Evolutionary conservation across 345 rosid genomes (phyloP), one percentile per base, ranked within the genome.

Genomic region (Aegle marmelos): DNA sequence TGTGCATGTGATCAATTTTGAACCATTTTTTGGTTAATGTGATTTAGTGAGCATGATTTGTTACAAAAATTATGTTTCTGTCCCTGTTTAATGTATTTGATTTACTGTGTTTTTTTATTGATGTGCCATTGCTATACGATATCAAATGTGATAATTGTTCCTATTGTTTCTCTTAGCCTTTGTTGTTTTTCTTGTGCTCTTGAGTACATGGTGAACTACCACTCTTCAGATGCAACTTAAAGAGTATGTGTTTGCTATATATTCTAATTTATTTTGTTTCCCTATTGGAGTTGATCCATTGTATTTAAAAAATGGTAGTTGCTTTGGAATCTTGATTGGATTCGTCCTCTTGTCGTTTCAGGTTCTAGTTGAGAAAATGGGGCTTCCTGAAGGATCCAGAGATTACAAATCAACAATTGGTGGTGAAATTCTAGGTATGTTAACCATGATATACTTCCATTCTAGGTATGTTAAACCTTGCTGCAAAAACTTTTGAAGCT

Each of bases 311-410:
- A 41, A 5, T 65, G 62, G 60, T 31, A 41, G 36, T n/a, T 61
- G 54, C 25, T 53, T 22, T 36, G 9, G 31, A 28, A 41, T 39
- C 48, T 45, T 57, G 9, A 21, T 53, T 77, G 37, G 17, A 41
- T 45, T 27, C 21, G 36, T 9, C 62, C 39, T 25, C n/a, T 58
- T 59, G 45, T 76, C 48, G 9, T 74, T 73, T 66, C 84, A 91
- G 96, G 92, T 89, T 72, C 85, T 91, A 63, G 93, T 88, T 79
- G 93, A 91, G 85, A 90, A 91, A 83, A 91, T 91, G 95, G 93
- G 93, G 21, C 74, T 83, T 10, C 92, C 91, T 6, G 86, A 78
- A 74, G 88, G 72, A 60, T 76, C 27, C 69, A 19, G 60, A 33
- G 75, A 37, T 27, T 73, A 48, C 25, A 78, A 41, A 65, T 68